Base-by-base conservation (phyloP, 148 eudicot species). In the Rheum nobile region DNA sequence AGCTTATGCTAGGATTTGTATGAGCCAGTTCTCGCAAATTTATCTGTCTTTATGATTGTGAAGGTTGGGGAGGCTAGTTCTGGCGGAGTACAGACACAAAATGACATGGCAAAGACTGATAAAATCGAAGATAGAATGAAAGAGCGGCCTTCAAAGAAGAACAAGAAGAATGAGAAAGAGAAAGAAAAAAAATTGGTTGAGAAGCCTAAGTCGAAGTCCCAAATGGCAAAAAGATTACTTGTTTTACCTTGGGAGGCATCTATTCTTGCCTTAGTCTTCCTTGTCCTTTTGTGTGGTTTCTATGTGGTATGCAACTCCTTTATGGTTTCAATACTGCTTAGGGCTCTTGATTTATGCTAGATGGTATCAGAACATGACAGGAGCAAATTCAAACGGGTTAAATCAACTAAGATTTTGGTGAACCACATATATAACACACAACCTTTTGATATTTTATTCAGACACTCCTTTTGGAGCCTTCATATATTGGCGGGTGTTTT, bases 221-320 rank as follows among this genome's bases (percentile, higher is more conserved):
- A 80, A 68, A 79, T 73, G 67, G 86, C 84, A 73, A 86, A 83
- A 79, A 87, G 86, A 82, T 96, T 88, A 77, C 88, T 90, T 82
- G 87, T 86, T 75, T 85, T 95, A 72, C 97, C 99, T 38, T 71
- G 90, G 80, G 99, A 92, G 83, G 79, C 96, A 72, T 95, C 99
- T 46, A 55, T 90, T 28, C 80, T 92, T 59, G 90, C 94, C 59
- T 79, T 95, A 74, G 55, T 90, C 82, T 81, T 92, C 59, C 89
- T 85, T 24, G 84, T 95, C 77, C 80, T 95, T 87, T 86, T 95
- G 76, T 93, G 92, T 80, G 92, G 90, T 71, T 95, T 91, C 75
- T 95, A 95, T 85, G 99, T 95, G 90, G 97, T 95, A 95, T 69
- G 90, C 37, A 42, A 26, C 19, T 55, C n/a, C 22, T 55, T 35